These are phyloP conservation scores for Hemileccinum rubropunctum DNA, from an alignment of 768 basidiomycete species.

Conservation along the genomic window DNA sequence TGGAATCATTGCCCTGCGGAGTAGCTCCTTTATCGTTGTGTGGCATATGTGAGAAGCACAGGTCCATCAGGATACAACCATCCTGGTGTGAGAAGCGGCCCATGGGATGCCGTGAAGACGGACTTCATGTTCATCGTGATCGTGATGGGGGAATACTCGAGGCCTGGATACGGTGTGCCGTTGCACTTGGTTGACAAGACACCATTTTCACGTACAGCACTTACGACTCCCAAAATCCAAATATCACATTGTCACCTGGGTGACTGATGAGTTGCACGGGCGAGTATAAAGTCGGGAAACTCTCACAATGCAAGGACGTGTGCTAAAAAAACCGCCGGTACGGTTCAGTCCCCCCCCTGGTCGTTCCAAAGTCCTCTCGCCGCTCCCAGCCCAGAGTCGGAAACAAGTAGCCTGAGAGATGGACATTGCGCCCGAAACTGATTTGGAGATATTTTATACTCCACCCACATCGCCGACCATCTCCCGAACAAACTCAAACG, in stretches of 20 bases:
- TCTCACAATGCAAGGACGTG: background rate
- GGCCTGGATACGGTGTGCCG: conserved; percentile 17
- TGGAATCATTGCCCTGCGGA: conserved; percentile 22
- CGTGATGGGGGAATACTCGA: conserved; percentile 17
- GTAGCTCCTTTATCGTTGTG: conserved; percentile 8
- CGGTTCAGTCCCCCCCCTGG: conserved; percentile 1
- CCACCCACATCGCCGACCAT: conserved; percentile 41
- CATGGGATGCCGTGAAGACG: conserved; percentile 6
- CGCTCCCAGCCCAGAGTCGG: conserved; percentile 9
- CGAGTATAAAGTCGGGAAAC: conserved; percentile 22
- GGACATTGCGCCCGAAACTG: conserved; percentile 34
- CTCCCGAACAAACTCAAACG: conserved; percentile 19
- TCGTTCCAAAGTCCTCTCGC: conserved; percentile 10
- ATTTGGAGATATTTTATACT: conserved; percentile 39
- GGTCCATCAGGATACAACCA: conserved; percentile 6
- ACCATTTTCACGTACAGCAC: conserved; percentile 11
- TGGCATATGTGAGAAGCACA: conserved; percentile 18
- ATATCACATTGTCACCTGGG: conserved; percentile 23
- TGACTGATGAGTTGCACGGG: conserved; percentile 16
- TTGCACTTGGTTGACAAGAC: conserved; percentile 10
- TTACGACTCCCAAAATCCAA: conserved; percentile 6
- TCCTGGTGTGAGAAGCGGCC: conserved; percentile 22
- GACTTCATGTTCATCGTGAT: conserved; percentile 15
- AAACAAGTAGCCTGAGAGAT: conserved; percentile 21
- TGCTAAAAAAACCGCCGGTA: conserved; percentile 6